These are phyloP conservation scores for Cadophora luteo-olivacea DNA, from an alignment of 2,329 filamentous ascomycete species.

Conservation along the genomic window DNA sequence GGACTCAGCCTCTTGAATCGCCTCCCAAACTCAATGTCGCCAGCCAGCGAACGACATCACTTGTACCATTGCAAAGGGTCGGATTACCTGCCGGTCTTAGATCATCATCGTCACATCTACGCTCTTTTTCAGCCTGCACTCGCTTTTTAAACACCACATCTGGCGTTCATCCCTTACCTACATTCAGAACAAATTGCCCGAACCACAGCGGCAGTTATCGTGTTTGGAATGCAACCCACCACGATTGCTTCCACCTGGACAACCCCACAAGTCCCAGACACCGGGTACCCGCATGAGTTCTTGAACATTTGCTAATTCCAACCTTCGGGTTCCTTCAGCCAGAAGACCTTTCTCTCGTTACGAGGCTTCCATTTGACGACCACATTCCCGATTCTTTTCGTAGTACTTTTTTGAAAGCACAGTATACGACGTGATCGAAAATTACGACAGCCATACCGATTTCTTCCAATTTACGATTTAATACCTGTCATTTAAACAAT, in stretches of 20 bases:
- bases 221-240: conserved; percentile 33
- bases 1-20: conserved; percentile 24
- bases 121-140: neutral
- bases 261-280: conserved; percentile 31
- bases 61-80: conserved; percentile 1
- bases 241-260: conserved; percentile 27
- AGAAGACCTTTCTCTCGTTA: conserved; percentile 40
- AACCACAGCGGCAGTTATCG: conserved; percentile 31
- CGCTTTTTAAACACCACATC: neutral
- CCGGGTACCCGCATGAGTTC: conserved; percentile 38
- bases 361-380: conserved; percentile 29
- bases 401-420: conserved; percentile 24
- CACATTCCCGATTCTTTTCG: conserved; percentile 19
- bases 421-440: conserved; percentile 19
- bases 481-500: neutral
- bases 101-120: conserved; percentile 12
- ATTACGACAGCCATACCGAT: conserved; percentile 1
- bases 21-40: conserved; percentile 16
- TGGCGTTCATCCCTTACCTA: conserved; percentile 1
- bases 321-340: conserved; percentile 29
- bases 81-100: neutral
- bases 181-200: conserved; percentile 28
- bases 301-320: conserved; percentile 38
- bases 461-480: neutral
- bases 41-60: conserved; percentile 2